Percentiles rank a stretch among this genome's conserved stretches.
These are phyloP conservation scores for Ocimum tenuiflorum DNA, from an alignment of 257 asterid species.

Conservation along the genomic window DNA sequence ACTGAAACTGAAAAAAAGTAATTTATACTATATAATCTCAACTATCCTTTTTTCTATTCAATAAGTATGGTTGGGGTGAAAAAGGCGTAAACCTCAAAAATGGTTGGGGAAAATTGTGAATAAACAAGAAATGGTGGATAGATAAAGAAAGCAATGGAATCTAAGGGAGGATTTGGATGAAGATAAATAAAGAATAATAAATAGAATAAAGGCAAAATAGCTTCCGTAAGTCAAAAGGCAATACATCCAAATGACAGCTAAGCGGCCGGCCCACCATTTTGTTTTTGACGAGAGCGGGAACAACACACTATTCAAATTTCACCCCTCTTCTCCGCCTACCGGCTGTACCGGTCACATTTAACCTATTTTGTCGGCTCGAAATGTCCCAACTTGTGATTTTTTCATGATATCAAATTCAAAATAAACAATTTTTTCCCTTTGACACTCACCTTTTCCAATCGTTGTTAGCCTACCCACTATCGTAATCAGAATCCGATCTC, in stretches of 20 bases:
- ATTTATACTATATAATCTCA: too few species aligned
- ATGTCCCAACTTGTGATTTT: too few species aligned
- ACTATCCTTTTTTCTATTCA: too few species aligned
- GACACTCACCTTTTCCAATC: too few species aligned
- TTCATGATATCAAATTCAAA: too few species aligned
- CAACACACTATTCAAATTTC: slow-evolving; percentile 22
- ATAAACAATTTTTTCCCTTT: too few species aligned
- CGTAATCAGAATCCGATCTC: too few species aligned
- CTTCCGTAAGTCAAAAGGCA: slow-evolving; percentile 18
- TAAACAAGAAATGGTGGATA: background rate
- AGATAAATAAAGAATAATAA: slow-evolving; percentile 6
- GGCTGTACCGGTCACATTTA: slow-evolving; percentile 2
- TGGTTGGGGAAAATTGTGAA: background rate
- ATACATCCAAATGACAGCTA: slow-evolving; percentile 30
- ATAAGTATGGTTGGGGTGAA: too few species aligned
- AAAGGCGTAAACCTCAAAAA: background rate
- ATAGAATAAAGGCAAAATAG: slow-evolving; percentile 26
- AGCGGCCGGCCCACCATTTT: slow-evolving; percentile 15
- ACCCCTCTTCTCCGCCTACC: background rate
- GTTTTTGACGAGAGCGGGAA: slow-evolving; percentile 22
- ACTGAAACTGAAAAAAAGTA: too few species aligned
- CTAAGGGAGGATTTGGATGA: slow-evolving; percentile 4
- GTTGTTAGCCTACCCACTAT: too few species aligned
- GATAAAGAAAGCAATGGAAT: background rate
- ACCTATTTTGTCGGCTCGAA: background rate